Percentiles rank a stretch among this genome's conserved stretches.
Conservation (phyloP, 768 basidiomycete species). For the Lentinula guzmanii region DNA sequence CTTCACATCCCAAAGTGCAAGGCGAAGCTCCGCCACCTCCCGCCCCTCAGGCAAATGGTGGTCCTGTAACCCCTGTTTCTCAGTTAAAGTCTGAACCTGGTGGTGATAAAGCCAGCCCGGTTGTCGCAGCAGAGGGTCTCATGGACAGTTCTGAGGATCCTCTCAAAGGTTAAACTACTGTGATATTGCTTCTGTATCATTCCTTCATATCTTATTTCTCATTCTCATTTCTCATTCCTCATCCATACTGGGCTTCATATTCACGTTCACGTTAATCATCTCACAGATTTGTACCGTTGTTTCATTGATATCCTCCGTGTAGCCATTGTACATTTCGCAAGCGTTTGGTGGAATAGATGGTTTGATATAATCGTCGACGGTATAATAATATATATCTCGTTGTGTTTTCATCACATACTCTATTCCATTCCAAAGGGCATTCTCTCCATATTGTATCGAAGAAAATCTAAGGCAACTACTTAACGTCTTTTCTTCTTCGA, state of each 20-base stretch:
- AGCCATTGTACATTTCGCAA: conserved; percentile 18
- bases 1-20: conserved; percentile 21
- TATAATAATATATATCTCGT: conserved; percentile 7
- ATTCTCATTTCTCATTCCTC: conserved; percentile 11
- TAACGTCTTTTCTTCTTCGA: background rate
- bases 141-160: conserved; percentile 63
- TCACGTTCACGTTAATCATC: conserved; percentile 15
- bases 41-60: conserved; percentile 37
- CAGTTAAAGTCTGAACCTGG: conserved; percentile 46
- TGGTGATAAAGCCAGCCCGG: conserved; percentile 49
- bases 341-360: conserved; percentile 17
- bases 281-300: conserved; percentile 19
- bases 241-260: conserved; percentile 11
- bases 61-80: conserved; percentile 27
- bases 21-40: conserved; percentile 41
- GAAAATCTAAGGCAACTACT: background rate
- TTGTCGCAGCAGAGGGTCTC: conserved; percentile 57
- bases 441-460: background rate
- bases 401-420: background rate
- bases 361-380: conserved; percentile 12
- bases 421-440: background rate
- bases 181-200: conserved; percentile 9
- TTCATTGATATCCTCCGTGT: conserved; percentile 19
- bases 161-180: conserved; percentile 20
- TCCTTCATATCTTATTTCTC: conserved; percentile 10